Conservation (phyloP, 345 rosid species). For the Salix suchowensis region DNA sequence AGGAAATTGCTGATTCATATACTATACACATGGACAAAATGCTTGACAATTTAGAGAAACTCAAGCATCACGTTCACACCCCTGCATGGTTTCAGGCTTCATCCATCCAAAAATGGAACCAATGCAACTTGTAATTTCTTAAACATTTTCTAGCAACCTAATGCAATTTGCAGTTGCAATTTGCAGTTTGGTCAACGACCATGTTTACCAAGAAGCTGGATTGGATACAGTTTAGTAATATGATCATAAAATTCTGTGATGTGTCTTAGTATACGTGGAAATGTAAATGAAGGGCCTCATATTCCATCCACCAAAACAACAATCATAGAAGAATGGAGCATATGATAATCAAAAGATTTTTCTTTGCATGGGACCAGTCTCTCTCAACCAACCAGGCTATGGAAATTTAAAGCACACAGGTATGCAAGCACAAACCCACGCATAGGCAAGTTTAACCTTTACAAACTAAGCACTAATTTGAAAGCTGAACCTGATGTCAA, state of each 20-base stretch:
- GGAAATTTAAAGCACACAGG: background rate
- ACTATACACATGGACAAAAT: background rate
- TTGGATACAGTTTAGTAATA: background rate
- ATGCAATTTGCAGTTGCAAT: background rate
- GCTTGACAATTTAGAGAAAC: background rate
- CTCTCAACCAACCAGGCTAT: background rate
- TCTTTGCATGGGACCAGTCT: background rate
- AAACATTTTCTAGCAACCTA: background rate
- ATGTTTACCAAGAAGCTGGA: no score
- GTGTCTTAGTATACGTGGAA: background rate
- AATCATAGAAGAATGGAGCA: background rate
- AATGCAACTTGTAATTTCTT: no score
- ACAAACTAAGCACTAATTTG: background rate
- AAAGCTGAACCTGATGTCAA: slow-evolving; percentile 69
- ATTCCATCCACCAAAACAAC: background rate
- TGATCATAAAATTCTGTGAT: no score
- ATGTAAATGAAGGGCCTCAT: background rate
- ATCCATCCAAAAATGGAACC: background rate
- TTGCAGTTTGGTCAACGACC: background rate
- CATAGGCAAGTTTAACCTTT: background rate
- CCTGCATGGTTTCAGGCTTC: background rate
- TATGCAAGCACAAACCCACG: background rate
- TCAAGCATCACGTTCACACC: background rate
- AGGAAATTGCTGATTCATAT: background rate
- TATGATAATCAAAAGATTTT: background rate